Percentiles rank a stretch among this genome's conserved stretches.
Conservation (phyloP, 208 protist genomes). For the Trypanosoma platydactyli region DNA sequence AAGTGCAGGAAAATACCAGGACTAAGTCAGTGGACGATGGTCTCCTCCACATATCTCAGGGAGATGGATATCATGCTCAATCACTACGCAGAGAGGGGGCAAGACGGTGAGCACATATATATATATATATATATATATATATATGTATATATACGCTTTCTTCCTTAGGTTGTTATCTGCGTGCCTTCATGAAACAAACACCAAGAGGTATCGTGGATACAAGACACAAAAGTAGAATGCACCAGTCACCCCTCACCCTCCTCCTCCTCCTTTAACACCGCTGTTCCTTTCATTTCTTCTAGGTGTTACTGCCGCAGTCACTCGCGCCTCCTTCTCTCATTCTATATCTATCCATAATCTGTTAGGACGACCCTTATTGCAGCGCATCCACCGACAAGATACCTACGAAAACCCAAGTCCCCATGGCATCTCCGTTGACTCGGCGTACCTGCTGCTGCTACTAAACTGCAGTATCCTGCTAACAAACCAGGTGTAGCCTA, state of each 20-base stretch:
- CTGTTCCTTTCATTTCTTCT: no score
- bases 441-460: conserved; percentile 32
- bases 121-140: conserved; percentile 20
- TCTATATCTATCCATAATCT: no score
- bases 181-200: no score
- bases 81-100: background rate
- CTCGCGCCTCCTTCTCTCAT: no score
- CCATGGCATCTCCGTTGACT: background rate
- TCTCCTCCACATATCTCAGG: background rate
- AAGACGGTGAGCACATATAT: conserved; percentile 1
- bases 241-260: no score
- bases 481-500: conserved; percentile 76
- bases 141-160: background rate
- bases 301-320: no score
- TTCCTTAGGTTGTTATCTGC: no score
- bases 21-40: background rate
- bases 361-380: no score
- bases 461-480: conserved; percentile 72
- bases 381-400: no score
- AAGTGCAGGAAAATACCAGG: background rate
- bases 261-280: no score
- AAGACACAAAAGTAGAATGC: no score
- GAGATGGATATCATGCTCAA: background rate
- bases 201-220: no score
- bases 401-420: background rate